These are phyloP conservation scores for Selaginella moellendorffii DNA, from an alignment of 75 land plant species.

Conservation along the genomic window DNA sequence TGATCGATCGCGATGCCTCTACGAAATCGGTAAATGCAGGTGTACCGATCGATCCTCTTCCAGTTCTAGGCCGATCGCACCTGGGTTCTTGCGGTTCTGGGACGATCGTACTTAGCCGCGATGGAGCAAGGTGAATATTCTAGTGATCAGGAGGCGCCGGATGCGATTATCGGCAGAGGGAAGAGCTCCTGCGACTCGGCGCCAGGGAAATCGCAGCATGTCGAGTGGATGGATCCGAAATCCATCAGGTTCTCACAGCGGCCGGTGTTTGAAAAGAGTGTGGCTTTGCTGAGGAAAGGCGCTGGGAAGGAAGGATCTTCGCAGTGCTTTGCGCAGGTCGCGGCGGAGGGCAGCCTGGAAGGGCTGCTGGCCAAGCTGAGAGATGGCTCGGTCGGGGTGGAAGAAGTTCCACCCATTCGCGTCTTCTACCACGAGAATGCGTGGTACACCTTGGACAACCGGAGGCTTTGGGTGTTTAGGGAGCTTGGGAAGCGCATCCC, in stretches of 20 bases:
- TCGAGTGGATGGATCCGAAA: constrained; percentile 17
- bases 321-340: neutral
- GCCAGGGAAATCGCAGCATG: constrained; percentile 1
- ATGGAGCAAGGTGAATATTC: neutral
- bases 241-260: constrained; percentile 11
- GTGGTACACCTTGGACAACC: constrained; percentile 17
- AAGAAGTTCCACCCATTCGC: constrained; percentile 12
- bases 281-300: constrained; percentile 8
- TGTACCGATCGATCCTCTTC: neutral
- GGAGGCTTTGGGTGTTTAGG: constrained; percentile 18
- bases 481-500: constrained; percentile 7
- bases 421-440: constrained; percentile 8
- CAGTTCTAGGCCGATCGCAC: neutral
- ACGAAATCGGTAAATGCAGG: neutral
- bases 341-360: neutral
- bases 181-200: constrained; percentile 8
- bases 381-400: constrained; percentile 2
- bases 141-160: neutral
- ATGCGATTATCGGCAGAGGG: neutral
- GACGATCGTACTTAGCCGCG: neutral
- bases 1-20: no score
- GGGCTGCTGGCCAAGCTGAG: neutral
- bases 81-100: neutral
- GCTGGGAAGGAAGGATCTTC: constrained; percentile 10
- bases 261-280: constrained; percentile 7